Evolutionary conservation across 2,329 filamentous ascomycete species (phyloP).

Genomic region (Byssochlamys sp.): DNA sequence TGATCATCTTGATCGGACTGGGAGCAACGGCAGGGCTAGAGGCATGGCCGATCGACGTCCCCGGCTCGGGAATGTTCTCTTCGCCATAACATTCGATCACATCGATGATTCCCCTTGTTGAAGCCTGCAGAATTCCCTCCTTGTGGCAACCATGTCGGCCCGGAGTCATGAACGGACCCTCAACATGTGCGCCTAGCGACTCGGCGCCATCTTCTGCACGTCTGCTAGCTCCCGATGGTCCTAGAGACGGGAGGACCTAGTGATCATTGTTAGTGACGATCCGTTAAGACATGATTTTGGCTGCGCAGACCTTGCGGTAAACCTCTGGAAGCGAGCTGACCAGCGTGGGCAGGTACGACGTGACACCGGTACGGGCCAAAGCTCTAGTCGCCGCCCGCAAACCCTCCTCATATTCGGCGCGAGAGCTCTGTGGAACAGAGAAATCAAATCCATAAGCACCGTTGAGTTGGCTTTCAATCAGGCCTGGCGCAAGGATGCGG

Average conservation of each 20-base stretch:
- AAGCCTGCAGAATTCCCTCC: constrained; percentile 57
- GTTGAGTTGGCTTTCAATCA: constrained; percentile 88
- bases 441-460: constrained; percentile 91
- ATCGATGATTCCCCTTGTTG: constrained; percentile 52
- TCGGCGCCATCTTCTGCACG: constrained; percentile 62
- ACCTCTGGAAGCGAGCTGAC: constrained; percentile 65
- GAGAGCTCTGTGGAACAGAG: constrained; percentile 60
- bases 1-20: constrained; percentile 62
- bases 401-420: constrained; percentile 61
- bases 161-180: constrained; percentile 77
- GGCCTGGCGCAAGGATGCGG: constrained; percentile 71
- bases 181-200: constrained; percentile 79
- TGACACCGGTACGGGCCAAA: constrained; percentile 71
- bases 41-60: not conserved
- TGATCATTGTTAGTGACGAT: not conserved
- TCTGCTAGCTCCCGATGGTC: constrained; percentile 55
- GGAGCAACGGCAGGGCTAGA: constrained; percentile 8
- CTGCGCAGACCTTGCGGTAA: constrained; percentile 58
- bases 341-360: constrained; percentile 75
- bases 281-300: not conserved
- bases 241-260: constrained; percentile 61
- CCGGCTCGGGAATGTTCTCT: constrained; percentile 47
- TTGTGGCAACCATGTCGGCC: constrained; percentile 83
- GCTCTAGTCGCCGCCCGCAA: constrained; percentile 60
- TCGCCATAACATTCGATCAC: constrained; percentile 49